These are phyloP conservation scores for Cryptosporidium bovis DNA, from an alignment of 169 alveolate genomes.

Conservation along the genomic window DNA sequence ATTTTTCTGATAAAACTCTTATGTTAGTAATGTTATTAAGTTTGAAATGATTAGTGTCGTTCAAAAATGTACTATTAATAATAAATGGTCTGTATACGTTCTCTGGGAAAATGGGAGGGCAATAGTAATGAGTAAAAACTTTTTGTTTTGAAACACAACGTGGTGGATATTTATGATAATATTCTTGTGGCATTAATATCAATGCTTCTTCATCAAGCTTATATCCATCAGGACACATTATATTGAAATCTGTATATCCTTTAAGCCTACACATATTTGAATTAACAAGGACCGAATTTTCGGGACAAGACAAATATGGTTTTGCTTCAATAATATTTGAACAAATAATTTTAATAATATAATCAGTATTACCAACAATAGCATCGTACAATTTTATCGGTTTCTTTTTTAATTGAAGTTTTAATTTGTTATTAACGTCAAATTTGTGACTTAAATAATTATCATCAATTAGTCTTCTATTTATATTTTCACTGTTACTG, in stretches of 20 bases:
- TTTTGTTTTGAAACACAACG: slow-evolving; percentile 54
- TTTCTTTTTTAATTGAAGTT: not conserved
- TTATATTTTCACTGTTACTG: not conserved
- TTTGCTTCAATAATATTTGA: slow-evolving; percentile 20
- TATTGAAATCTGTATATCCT: slow-evolving; percentile 28
- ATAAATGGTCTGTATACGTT: slow-evolving; percentile 41
- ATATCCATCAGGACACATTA: slow-evolving; percentile 56
- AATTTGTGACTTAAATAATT: not conserved
- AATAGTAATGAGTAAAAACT: slow-evolving; percentile 60
- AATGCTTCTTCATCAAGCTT: slow-evolving; percentile 48
- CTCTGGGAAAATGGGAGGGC: slow-evolving; percentile 59
- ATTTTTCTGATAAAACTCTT: slow-evolving; percentile 1
- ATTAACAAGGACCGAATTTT: slow-evolving; percentile 27
- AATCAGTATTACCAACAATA: slow-evolving; percentile 52
- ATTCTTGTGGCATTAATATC: slow-evolving; percentile 25
- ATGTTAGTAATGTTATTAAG: slow-evolving; percentile 33
- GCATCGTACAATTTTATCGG: slow-evolving; percentile 20
- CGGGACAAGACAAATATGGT: slow-evolving; percentile 60
- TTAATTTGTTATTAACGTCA: not conserved
- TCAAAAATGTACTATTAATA: not conserved
- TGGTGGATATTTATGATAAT: slow-evolving; percentile 52
- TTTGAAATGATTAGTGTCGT: slow-evolving; percentile 3
- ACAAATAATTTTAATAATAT: slow-evolving; percentile 47
- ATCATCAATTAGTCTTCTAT: not conserved
- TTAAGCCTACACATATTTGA: slow-evolving; percentile 35